Evolutionary conservation across 495 filamentous ascomycete genomes (phyloP).

Genomic region (Xylaria intraflava): DNA sequence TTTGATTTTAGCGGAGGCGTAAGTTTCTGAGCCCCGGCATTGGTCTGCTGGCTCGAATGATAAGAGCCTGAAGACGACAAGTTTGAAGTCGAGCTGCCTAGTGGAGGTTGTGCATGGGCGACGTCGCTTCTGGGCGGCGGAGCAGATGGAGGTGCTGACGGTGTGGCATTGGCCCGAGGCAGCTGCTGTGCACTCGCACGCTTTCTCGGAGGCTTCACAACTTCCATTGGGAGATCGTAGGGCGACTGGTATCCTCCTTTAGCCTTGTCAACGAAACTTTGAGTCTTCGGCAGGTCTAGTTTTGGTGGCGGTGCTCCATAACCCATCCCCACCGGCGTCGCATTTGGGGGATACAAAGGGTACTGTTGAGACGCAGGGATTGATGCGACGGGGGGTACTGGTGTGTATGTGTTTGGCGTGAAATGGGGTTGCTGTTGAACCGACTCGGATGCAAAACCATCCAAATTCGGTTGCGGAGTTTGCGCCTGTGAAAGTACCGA

Average conservation of each 20-base stretch:
- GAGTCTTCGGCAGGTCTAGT: slow-evolving; percentile 46
- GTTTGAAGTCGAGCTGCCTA: slow-evolving; percentile 26
- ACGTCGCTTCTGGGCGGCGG: slow-evolving; percentile 59
- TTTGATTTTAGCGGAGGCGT: slow-evolving; percentile 32
- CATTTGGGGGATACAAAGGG: slow-evolving; percentile 33
- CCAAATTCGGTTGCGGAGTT: slow-evolving; percentile 28
- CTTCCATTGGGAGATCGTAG: slow-evolving; percentile 89
- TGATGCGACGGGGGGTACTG: slow-evolving; percentile 20
- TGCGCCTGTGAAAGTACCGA: slow-evolving; percentile 13
- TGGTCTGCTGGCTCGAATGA: slow-evolving; percentile 27
- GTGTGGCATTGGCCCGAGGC: slow-evolving; percentile 24
- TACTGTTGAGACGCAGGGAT: slow-evolving; percentile 22
- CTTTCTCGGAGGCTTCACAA: slow-evolving; percentile 63
- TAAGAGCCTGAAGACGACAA: slow-evolving; percentile 30
- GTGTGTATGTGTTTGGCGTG: slow-evolving; percentile 31
- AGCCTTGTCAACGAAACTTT: slow-evolving; percentile 81
- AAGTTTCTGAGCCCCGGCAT: slow-evolving; percentile 18
- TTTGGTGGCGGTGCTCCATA: slow-evolving; percentile 35
- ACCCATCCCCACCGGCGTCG: slow-evolving; percentile 36
- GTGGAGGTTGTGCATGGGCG: slow-evolving; percentile 38
- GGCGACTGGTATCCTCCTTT: slow-evolving; percentile 91
- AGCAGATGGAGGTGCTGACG: slow-evolving; percentile 38
- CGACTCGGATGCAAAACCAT: slow-evolving; percentile 31
- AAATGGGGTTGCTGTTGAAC: slow-evolving; percentile 23
- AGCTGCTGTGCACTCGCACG: slow-evolving; percentile 41